A percentile compares a stretch with the other conserved stretches of the same genome.
phyloP scores from a whole-genome alignment of 2,329 filamentous ascomycete genomes.

The Fusarium ramigenum region DNA sequence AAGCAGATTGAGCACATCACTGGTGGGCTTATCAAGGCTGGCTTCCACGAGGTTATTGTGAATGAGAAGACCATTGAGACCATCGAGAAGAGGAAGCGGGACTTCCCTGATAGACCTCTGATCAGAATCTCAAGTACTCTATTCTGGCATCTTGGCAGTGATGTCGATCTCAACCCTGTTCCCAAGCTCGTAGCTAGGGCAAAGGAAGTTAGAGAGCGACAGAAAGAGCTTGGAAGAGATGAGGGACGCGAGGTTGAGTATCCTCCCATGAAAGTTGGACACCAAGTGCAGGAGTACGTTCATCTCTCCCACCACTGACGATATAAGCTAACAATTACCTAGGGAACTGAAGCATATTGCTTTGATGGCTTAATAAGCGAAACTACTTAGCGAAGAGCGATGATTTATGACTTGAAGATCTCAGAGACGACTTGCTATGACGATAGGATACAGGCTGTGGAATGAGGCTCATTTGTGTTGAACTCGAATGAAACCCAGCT shows the following conservation, averaged over 20 bases:
- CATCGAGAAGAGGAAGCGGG: conserved; percentile 53
- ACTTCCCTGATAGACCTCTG: conserved; percentile 60
- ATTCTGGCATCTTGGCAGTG: conserved; percentile 69
- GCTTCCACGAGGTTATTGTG: conserved; percentile 70
- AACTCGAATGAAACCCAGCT: neutral
- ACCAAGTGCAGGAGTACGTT: conserved; percentile 66
- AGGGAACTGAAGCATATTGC: conserved; percentile 65
- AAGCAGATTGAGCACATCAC: conserved; percentile 71
- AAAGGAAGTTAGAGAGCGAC: conserved; percentile 54
- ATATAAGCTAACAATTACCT: conserved; percentile 10
- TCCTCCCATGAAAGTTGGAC: conserved; percentile 64
- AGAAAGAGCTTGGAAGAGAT: conserved; percentile 60
- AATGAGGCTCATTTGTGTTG: neutral
- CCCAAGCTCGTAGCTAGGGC: conserved; percentile 58
- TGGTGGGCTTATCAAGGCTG: conserved; percentile 68
- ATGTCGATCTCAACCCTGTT: conserved; percentile 64
- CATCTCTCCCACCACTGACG: neutral
- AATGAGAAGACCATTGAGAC: conserved; percentile 61
- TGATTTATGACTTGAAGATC: conserved; percentile 1
- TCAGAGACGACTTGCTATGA: neutral
- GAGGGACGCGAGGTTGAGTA: conserved; percentile 63
- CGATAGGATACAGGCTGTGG: neutral
- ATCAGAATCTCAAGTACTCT: conserved; percentile 68
- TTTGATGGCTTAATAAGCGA: conserved; percentile 55
- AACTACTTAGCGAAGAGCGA: neutral